Evolutionary conservation across 805 yeast genomes (phyloP).

Genomic region (Pichia pseudocactophila): DNA sequence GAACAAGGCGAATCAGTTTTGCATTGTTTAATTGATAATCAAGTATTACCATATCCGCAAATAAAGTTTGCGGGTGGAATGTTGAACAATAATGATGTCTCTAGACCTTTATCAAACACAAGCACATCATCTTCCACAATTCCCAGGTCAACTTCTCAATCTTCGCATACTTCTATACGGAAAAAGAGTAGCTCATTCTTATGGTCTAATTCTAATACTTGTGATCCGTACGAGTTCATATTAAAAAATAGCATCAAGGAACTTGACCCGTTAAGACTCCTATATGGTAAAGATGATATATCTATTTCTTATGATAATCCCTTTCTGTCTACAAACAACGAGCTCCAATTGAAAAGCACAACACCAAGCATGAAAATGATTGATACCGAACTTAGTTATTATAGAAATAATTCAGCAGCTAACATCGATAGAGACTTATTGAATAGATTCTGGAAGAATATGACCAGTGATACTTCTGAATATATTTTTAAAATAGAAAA

Average conservation of each 20-base stretch:
- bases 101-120: constrained; percentile 1
- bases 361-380: constrained; percentile 5
- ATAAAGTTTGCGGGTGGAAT: constrained; percentile 13
- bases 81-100: constrained; percentile 5
- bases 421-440: constrained; percentile 16
- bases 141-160: background rate
- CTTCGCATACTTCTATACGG: constrained; percentile 11
- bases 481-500: constrained; percentile 20
- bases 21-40: constrained; percentile 12
- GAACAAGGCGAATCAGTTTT: constrained; percentile 19
- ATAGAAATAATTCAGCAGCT: constrained; percentile 6
- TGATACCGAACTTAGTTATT: constrained; percentile 8
- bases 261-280: constrained; percentile 10
- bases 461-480: constrained; percentile 8
- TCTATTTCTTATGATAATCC: constrained; percentile 16
- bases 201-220: constrained; percentile 17
- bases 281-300: constrained; percentile 8
- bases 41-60: constrained; percentile 23
- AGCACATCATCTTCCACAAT: constrained; percentile 1
- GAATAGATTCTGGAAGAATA: constrained; percentile 10
- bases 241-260: constrained; percentile 18
- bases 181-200: constrained; percentile 25
- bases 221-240: constrained; percentile 33
- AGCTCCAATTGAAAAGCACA: background rate
- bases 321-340: constrained; percentile 13